Conservation (phyloP, 306 rosid species). For the Pyrus communis region DNA sequence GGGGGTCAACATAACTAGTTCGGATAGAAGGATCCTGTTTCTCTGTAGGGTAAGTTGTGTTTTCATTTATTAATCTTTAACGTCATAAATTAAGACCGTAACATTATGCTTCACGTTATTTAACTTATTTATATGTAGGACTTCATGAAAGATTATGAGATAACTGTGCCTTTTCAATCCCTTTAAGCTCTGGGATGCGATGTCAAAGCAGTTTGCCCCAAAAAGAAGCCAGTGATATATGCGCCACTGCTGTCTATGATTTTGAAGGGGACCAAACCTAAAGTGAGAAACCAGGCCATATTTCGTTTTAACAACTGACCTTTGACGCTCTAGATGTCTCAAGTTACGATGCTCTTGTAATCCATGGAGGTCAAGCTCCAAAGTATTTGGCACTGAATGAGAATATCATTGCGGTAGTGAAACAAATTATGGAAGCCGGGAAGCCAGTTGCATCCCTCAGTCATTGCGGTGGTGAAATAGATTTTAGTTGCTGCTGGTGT, state of each 20-base stretch:
- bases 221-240: conserved; percentile 69
- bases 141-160: conserved; percentile 90
- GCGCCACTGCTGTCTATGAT: conserved; percentile 79
- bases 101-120: neutral
- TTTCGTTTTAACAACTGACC: conserved; percentile 51
- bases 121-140: conserved; percentile 32
- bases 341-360: conserved; percentile 50
- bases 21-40: conserved; percentile 53
- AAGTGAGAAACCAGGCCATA: conserved; percentile 71
- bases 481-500: conserved; percentile 79
- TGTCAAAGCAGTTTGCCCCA: conserved; percentile 78
- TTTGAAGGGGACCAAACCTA: conserved; percentile 92
- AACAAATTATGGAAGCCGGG: conserved; percentile 37
- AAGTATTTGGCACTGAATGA: conserved; percentile 42
- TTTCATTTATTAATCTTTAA: neutral
- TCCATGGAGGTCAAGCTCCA: conserved; percentile 53
- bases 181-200: conserved; percentile 84
- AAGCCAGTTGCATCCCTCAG: conserved; percentile 54
- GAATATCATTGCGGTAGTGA: conserved; percentile 28
- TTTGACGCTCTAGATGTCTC: conserved; percentile 53
- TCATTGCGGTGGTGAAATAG: conserved; percentile 56
- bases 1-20: conserved; percentile 61
- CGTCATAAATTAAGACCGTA: no score
- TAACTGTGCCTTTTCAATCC: conserved; percentile 70
- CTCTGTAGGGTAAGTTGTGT: conserved; percentile 66